Base-by-base conservation (phyloP, 2,329 filamentous ascomycete species). In the Aureobasidium lini region DNA sequence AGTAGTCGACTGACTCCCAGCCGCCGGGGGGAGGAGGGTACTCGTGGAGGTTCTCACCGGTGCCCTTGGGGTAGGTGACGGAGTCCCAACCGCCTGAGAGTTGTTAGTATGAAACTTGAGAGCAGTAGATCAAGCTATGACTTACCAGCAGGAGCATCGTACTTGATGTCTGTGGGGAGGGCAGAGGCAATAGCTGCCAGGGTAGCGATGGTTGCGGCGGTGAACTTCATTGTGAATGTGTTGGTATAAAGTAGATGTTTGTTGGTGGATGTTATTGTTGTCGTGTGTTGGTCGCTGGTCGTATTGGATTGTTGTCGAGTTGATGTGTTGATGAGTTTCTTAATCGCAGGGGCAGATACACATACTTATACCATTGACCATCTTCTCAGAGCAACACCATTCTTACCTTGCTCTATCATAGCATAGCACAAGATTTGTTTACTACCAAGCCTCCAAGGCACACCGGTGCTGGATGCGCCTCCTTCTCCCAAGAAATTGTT, bases 181-280 rank as follows among this genome's bases (percentile, higher is more conserved):
- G 61, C 61, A 37, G 58, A 28, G 29, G 48, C 46, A 28, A 54
- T 29, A 28, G 43, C 61, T 37, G 58, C 61, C 32, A 60, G 23
- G 11, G 58, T 39, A 37, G 48, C 52, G 28, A 62, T 16, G 16
- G 58, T 56, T n/a, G 53, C 50, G 13, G 58, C 43, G 31, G 58
- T 58, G 53, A 60, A 62, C 48, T 59, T 62, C 61, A 62, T 62
- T 46, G 34, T 58, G 32, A 32, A 13, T 46, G 31, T 59, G 23
- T 16, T 36, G 29, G 13, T 32, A n/a, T 8, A 31, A 23, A 23
- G 23, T 23, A 3, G 18, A 8, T 32, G 2, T 4, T 8, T 42
- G 15, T 13, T 39, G 18, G n/a, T 46, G 53, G 18, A 43, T 32
- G 3, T 31, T 57, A 42, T 7, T 31, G 39, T 42, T 42, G 39